Evolutionary conservation across 2,329 filamentous ascomycete species (phyloP).

Genomic region (Aspergillus novofumigatus): DNA sequence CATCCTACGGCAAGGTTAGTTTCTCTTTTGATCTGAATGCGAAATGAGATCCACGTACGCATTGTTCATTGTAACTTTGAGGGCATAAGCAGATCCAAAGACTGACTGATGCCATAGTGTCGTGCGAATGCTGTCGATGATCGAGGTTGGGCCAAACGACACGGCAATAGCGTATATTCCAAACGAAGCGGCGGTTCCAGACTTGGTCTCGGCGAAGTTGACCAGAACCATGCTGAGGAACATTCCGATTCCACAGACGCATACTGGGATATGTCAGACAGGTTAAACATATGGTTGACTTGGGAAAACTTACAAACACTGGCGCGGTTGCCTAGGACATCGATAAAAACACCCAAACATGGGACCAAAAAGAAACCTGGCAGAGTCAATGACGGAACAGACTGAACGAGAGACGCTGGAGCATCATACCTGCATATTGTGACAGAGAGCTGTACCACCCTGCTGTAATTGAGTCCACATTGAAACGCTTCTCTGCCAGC

Average conservation of each 20-base stretch:
- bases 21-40: neutral
- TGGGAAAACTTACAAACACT: conserved; percentile 34
- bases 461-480: conserved; percentile 51
- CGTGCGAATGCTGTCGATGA: conserved; percentile 59
- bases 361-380: conserved; percentile 55
- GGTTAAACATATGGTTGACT: conserved; percentile 20
- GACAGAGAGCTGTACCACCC: conserved; percentile 58
- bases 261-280: conserved; percentile 15
- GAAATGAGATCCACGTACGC: conserved; percentile 28
- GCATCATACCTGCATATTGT: conserved; percentile 46
- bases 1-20: conserved; percentile 42
- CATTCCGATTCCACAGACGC: conserved; percentile 48
- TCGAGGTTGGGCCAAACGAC: conserved; percentile 54
- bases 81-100: conserved; percentile 57
- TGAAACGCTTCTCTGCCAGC: conserved; percentile 57
- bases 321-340: conserved; percentile 53
- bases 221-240: conserved; percentile 52
- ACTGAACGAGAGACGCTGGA: neutral
- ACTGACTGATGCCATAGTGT: conserved; percentile 57
- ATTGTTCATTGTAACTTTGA: conserved; percentile 62
- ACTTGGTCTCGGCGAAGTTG: conserved; percentile 47
- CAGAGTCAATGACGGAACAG: neutral
- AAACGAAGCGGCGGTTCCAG: conserved; percentile 56
- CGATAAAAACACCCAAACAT: conserved; percentile 53
- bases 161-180: conserved; percentile 56